phyloP scores from a whole-genome alignment of 805 yeast genomes.

The Lipomyces japonicus region DNA sequence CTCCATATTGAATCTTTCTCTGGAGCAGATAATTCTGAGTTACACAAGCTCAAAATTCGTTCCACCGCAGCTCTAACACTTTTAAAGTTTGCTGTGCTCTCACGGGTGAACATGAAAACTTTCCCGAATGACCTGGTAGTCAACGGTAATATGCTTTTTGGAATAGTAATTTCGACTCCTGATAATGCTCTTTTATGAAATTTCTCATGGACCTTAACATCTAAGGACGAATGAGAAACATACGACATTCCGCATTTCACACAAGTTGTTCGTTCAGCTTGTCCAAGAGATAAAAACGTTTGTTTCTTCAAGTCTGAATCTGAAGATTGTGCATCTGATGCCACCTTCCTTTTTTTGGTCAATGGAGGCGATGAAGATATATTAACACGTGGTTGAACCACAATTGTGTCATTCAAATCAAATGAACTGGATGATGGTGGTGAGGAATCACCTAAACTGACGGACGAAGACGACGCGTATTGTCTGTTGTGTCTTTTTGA shows the following conservation, averaged over 20 bases:
- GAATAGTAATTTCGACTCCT: conserved; percentile 44
- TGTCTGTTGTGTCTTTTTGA: no score
- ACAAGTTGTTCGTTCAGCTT: conserved; percentile 40
- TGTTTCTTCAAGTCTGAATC: conserved; percentile 26
- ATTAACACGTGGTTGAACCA: background rate
- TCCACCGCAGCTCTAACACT: conserved; percentile 32
- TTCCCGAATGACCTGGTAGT: background rate
- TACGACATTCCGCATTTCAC: conserved; percentile 54
- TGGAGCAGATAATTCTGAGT: conserved; percentile 52
- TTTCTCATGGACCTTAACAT: conserved; percentile 44
- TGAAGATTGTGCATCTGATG: no score
- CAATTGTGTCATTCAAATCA: no score
- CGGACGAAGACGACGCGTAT: no score
- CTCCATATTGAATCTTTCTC: conserved; percentile 29
- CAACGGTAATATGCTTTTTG: background rate
- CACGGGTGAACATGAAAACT: background rate
- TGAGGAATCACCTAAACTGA: no score
- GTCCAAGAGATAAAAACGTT: conserved; percentile 23
- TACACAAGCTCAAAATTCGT: conserved; percentile 46
- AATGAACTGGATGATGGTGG: no score
- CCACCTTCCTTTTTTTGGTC: background rate
- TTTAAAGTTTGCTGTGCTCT: background rate
- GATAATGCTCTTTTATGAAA: conserved; percentile 46
- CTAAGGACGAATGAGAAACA: conserved; percentile 41
- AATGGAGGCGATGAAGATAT: background rate